phyloP scores from a whole-genome alignment of 108 stramenopile genomes.

The Skeletonema costatum region DNA sequence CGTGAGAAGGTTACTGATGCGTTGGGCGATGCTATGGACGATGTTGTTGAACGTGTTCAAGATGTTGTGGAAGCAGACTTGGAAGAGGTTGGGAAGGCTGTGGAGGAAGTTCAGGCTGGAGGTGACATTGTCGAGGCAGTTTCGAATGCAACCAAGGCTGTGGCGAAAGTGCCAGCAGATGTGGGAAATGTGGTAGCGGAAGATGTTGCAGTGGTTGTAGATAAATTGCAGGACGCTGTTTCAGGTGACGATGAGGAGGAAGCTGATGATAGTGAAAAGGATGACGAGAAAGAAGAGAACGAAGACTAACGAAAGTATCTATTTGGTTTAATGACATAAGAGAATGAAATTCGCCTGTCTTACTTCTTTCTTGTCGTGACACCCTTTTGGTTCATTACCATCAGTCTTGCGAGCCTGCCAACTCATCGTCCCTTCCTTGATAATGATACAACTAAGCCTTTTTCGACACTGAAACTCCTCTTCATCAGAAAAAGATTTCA shows the following conservation, averaged over 20 bases:
- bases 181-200: slow-evolving; percentile 19
- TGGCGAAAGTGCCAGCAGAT: slow-evolving; percentile 17
- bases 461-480: too few relatives aligned
- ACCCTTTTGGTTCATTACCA: too few relatives aligned
- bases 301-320: background rate
- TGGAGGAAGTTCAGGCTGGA: slow-evolving; percentile 18
- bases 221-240: slow-evolving; percentile 14
- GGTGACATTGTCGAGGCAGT: slow-evolving; percentile 43
- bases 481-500: too few relatives aligned
- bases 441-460: too few relatives aligned
- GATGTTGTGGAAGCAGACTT: slow-evolving; percentile 37
- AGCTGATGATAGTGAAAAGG: background rate
- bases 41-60: slow-evolving; percentile 22
- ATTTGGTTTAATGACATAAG: background rate
- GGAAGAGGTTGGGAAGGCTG: slow-evolving; percentile 32
- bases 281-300: background rate
- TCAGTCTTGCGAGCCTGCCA: too few relatives aligned
- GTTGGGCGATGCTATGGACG: slow-evolving; percentile 24
- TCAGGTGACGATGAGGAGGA: slow-evolving; percentile 18
- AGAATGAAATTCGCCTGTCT: too few relatives aligned
- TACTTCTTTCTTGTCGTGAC: too few relatives aligned
- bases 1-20: slow-evolving; percentile 10
- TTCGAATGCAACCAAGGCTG: slow-evolving; percentile 15
- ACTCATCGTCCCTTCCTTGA: too few relatives aligned
- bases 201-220: slow-evolving; percentile 23